Evolutionary conservation across 2,329 filamentous ascomycete genomes (phyloP).

Genomic region (Colletotrichum magnum): DNA sequence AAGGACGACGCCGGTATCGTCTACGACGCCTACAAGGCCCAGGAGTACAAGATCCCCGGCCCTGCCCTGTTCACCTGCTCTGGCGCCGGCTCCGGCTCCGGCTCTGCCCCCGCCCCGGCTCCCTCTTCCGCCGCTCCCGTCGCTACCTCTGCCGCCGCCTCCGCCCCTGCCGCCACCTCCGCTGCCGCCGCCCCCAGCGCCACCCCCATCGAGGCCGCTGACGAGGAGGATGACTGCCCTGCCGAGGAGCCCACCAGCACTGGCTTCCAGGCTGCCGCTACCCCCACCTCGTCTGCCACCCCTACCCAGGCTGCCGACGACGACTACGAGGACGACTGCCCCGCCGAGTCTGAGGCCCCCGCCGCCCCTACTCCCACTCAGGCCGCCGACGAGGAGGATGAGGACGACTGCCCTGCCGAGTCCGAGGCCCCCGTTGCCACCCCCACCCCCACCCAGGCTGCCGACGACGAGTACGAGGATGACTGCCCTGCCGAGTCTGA

Average conservation of each 20-base stretch:
- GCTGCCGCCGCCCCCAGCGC: slow-evolving; percentile 14
- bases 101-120: slow-evolving; percentile 22
- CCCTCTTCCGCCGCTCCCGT: slow-evolving; percentile 14
- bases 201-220: slow-evolving; percentile 13
- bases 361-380: slow-evolving; percentile 21
- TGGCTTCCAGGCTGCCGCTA: neutral
- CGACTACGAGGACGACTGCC: slow-evolving; percentile 33
- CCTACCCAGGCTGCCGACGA: neutral
- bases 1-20: slow-evolving; percentile 61
- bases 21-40: slow-evolving; percentile 62
- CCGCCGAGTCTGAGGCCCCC: slow-evolving; percentile 21
- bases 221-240: slow-evolving; percentile 18
- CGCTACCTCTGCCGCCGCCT: slow-evolving; percentile 14
- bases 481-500: slow-evolving; percentile 33
- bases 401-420: slow-evolving; percentile 13
- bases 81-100: slow-evolving; percentile 31
- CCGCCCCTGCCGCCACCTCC: slow-evolving; percentile 18
- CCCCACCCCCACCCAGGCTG: neutral
- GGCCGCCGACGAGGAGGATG: slow-evolving; percentile 11
- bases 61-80: slow-evolving; percentile 64
- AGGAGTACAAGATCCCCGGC: slow-evolving; percentile 62
- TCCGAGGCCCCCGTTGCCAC: slow-evolving; percentile 1
- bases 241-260: neutral
- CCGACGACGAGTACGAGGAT: slow-evolving; percentile 18
- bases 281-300: neutral